These are phyloP conservation scores for Garcileccinum viscosum DNA, from an alignment of 1,284 basidiomycete species.

Conservation along the genomic window DNA sequence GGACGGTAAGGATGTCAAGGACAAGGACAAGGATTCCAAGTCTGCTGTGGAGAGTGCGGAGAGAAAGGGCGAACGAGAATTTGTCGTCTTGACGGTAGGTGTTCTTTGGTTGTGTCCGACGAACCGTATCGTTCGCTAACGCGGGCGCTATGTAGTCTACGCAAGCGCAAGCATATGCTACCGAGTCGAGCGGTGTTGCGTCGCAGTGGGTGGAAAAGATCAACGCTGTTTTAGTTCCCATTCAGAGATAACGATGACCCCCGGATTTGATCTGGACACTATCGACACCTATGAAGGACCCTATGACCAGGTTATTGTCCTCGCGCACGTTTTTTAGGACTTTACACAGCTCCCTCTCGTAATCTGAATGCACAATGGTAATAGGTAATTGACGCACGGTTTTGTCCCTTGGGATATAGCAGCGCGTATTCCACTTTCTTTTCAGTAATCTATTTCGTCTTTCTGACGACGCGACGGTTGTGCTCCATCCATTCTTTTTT, in stretches of 20 bases:
- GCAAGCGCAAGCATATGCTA: conserved; percentile 60
- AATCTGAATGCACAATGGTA: background rate
- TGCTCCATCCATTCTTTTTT: background rate
- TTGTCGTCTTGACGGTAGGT: conserved; percentile 66
- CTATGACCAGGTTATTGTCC: background rate
- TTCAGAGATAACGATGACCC: background rate
- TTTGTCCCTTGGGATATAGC: background rate
- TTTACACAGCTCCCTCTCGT: background rate
- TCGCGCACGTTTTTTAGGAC: background rate
- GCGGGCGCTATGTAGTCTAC: conserved; percentile 45
- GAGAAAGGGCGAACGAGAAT: conserved; percentile 62
- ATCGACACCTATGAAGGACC: background rate
- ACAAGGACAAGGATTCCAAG: conserved; percentile 47
- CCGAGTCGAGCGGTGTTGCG: conserved; percentile 46
- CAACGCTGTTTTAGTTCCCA: conserved; percentile 19
- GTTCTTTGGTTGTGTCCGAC: background rate
- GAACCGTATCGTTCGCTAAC: conserved; percentile 3
- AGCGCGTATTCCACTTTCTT: background rate
- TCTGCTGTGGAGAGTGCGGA: conserved; percentile 55
- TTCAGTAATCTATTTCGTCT: background rate
- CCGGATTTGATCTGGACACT: background rate
- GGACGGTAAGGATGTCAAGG: too few species aligned
- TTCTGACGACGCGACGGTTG: background rate
- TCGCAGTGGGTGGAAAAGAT: conserved; percentile 62
- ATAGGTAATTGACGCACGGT: background rate